Evolutionary conservation across 225 moss, liverwort and hornwort genomes (phyloP).

Genomic region (Pseudoscleropodium purum): DNA sequence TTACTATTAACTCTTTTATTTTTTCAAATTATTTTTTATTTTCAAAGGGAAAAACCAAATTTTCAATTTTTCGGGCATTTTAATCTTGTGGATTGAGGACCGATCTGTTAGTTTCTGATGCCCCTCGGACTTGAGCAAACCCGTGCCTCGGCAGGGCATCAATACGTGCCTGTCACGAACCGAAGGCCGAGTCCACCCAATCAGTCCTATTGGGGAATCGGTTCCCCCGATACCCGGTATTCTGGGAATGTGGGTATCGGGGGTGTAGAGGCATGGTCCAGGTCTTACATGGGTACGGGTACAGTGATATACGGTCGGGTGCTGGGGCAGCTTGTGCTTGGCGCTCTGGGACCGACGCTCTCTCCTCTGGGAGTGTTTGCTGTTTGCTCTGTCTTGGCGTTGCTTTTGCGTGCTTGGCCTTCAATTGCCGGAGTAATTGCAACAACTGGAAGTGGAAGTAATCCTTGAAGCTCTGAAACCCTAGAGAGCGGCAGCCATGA

Average conservation of each 20-base stretch:
- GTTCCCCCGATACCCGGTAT: not conserved
- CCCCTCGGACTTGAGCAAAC: no score
- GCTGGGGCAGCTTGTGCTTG: not conserved
- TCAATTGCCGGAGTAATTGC: constrained; percentile 10
- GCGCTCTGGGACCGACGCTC: not conserved
- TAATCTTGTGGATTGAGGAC: not conserved
- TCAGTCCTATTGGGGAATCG: not conserved
- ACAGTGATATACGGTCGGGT: not conserved
- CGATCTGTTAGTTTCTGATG: no score
- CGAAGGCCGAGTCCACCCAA: not conserved
- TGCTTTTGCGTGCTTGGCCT: not conserved
- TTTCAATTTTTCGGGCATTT: not conserved
- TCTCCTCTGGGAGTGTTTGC: not conserved
- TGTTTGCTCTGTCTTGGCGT: not conserved
- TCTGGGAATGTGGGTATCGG: not conserved
- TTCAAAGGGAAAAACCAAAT: not conserved
- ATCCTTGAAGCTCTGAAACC: not conserved
- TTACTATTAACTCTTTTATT: no score
- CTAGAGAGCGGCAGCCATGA: constrained; percentile 26
- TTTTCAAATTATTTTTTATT: not conserved
- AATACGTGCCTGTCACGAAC: not conserved
- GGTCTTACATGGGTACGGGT: not conserved
- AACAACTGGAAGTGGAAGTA: not conserved
- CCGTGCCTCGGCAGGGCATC: not conserved
- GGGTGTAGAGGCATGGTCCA: no score